Conservation (phyloP, 2,329 filamentous ascomycete species). For the Lomentospora prolificans region DNA sequence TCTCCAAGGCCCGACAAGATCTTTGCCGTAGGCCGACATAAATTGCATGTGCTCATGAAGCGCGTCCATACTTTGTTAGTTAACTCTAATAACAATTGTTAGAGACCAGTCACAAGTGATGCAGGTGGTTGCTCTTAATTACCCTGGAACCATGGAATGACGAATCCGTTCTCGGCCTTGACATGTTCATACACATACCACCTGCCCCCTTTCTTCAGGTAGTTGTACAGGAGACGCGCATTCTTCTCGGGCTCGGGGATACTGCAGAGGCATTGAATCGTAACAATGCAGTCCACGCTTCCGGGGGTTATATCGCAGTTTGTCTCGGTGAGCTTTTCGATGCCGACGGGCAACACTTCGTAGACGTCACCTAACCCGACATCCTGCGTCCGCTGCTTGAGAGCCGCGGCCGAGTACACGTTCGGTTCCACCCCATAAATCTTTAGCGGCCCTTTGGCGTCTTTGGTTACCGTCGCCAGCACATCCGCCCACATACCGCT, state of each 20-base stretch:
- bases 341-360: constrained; percentile 51
- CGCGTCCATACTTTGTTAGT: constrained; percentile 33
- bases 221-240: constrained; percentile 42
- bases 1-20: constrained; percentile 27
- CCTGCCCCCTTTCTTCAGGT: constrained; percentile 49
- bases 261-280: constrained; percentile 52
- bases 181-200: constrained; percentile 59
- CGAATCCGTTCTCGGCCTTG: constrained; percentile 22
- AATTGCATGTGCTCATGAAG: constrained; percentile 30
- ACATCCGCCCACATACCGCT: constrained; percentile 50
- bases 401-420: constrained; percentile 34
- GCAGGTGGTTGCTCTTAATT: too few relatives aligned
- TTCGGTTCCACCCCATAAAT: constrained; percentile 60
- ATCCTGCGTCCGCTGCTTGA: constrained; percentile 36
- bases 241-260: constrained; percentile 51
- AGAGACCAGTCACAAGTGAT: background rate
- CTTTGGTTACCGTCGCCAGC: constrained; percentile 31
- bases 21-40: constrained; percentile 27
- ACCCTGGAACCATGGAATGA: constrained; percentile 30
- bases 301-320: constrained; percentile 39
- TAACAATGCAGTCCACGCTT: constrained; percentile 50
- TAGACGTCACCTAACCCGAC: constrained; percentile 48
- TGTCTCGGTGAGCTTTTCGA: constrained; percentile 41
- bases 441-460: constrained; percentile 17
- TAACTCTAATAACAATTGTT: constrained; percentile 19